phyloP scores from a whole-genome alignment of 805 yeast genomes.

The Ogataea siamensis region DNA sequence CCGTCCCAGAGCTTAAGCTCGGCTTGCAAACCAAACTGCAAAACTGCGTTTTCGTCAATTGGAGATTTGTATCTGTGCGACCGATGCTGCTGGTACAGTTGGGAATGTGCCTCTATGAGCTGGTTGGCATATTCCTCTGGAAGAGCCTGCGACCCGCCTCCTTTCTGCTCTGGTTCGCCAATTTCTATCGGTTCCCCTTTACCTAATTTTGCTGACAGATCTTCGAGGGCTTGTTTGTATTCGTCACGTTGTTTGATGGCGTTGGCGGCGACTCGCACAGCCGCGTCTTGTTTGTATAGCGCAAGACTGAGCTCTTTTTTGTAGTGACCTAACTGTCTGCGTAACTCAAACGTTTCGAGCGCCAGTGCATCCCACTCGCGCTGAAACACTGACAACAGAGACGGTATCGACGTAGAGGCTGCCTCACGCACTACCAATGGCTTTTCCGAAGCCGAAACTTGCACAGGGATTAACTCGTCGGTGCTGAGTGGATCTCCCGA shows the following conservation, averaged over 20 bases:
- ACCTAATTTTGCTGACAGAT: constrained; percentile 46
- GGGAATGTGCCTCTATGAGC: constrained; percentile 19
- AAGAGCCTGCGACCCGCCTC: constrained; percentile 2
- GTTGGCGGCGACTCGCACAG: constrained; percentile 77
- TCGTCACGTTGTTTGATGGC: constrained; percentile 76
- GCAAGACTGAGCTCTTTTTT: constrained; percentile 75
- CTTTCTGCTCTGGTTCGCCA: constrained; percentile 20
- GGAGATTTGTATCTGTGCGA: constrained; percentile 20
- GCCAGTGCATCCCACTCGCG: constrained; percentile 89
- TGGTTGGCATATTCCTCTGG: constrained; percentile 5
- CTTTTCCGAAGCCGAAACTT: constrained; percentile 15
- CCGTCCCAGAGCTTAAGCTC: constrained; percentile 8
- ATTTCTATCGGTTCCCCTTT: constrained; percentile 17
- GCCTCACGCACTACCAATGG: constrained; percentile 33
- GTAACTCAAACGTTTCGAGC: constrained; percentile 70
- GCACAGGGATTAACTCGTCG: constrained; percentile 54
- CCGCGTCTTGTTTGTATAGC: constrained; percentile 85
- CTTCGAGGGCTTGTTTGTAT: constrained; percentile 61
- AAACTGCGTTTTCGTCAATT: constrained; percentile 6
- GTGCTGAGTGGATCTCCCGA: constrained; percentile 55
- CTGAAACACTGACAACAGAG: constrained; percentile 71
- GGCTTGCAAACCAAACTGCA: constrained; percentile 2
- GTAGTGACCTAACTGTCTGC: constrained; percentile 66
- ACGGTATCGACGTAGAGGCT: constrained; percentile 65
- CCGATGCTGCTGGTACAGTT: constrained; percentile 23